Evolutionary conservation across 208 protist genomes (phyloP), one percentile per base, ranked within the genome.

Genomic region (Lotmaria passim): DNA sequence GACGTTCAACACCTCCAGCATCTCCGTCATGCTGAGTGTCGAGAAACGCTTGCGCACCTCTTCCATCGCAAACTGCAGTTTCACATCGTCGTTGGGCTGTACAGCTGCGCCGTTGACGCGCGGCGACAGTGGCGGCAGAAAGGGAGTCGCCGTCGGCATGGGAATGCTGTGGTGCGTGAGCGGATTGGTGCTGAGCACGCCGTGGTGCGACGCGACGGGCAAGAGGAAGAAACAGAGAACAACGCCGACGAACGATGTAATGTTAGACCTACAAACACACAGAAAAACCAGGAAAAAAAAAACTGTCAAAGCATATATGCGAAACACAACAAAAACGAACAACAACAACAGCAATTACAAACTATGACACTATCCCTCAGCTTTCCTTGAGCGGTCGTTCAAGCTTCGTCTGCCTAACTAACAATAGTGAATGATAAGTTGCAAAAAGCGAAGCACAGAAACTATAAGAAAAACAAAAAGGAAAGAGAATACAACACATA

Each of bases 21-120:
- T 72, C 12, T 78, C 72, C 7, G 44, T 1, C 41, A 62, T 33
- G 19, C 26, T 28, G 58, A 72, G 61, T 7, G 30, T 53, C 1
- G 72, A 47, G 26, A 78, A 78, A n/a, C 64, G 72, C 30, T 59
- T 72, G 11, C 63, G 72, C 10, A 72, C 51, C 58, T 72, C 72
- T 15, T 52, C 50, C 15, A 33, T 66, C 0, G 21, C 51, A 33
- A 73, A 78, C 23, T 64, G 57, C 38, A 72, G 31, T 33, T 73
- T 72, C 30, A 43, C 43, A 23, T 78, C 72, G 21, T 67, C 58
- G 30, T 51, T 7, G 8, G 57, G n/a, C 41, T 30, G 38, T 10
- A 51, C 57, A 8, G 41, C 28, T 14, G 41, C 26, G 38, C 38
- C 38, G 46, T 41, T 36, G 43, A 41, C 6, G 46, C 46, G 60